A percentile compares a stretch with the other conserved stretches of the same genome.
phyloP scores from a whole-genome alignment of 495 filamentous ascomycete genomes.

The Aspergillus cristatus region DNA sequence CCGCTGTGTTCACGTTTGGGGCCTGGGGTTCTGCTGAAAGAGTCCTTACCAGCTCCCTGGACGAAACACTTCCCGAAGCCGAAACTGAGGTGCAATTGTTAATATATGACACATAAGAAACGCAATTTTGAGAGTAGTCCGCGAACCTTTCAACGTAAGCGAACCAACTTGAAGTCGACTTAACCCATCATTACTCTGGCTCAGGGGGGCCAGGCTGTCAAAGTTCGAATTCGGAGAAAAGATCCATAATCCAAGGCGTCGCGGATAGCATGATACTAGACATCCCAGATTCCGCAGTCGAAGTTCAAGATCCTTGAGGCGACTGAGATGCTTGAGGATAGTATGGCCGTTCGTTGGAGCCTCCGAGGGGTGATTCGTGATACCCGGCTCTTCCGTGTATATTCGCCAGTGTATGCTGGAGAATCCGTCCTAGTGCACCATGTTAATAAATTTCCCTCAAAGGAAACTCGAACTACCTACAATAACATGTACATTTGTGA shows the following conservation, averaged over 20 bases:
- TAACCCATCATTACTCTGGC: constrained; percentile 20
- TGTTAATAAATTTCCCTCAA: constrained; percentile 15
- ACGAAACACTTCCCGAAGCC: constrained; percentile 30
- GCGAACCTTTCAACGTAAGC: constrained; percentile 31
- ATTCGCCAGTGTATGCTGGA: constrained; percentile 42
- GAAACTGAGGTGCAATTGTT: constrained; percentile 21
- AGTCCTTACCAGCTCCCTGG: constrained; percentile 29
- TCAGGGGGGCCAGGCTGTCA: constrained; percentile 25
- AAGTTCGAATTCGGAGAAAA: constrained; percentile 37
- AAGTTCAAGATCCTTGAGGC: constrained; percentile 37
- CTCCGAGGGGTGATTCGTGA: constrained; percentile 25
- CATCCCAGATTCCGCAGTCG: constrained; percentile 28
- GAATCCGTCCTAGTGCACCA: constrained; percentile 32
- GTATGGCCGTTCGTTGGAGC: constrained; percentile 31
- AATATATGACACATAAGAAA: not conserved
- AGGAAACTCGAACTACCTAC: constrained; percentile 18
- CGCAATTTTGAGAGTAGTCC: too few species aligned
- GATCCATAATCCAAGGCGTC: constrained; percentile 34
- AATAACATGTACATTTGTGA: constrained; percentile 39
- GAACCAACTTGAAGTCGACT: constrained; percentile 27
- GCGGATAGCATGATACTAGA: constrained; percentile 32
- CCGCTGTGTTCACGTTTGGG: constrained; percentile 8
- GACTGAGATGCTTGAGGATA: constrained; percentile 37
- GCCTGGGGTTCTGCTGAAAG: constrained; percentile 27
- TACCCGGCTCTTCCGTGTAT: constrained; percentile 35